These are phyloP conservation scores for Neophaeococcomyces aloes DNA, from an alignment of 2,329 filamentous ascomycete genomes.

Conservation along the genomic window DNA sequence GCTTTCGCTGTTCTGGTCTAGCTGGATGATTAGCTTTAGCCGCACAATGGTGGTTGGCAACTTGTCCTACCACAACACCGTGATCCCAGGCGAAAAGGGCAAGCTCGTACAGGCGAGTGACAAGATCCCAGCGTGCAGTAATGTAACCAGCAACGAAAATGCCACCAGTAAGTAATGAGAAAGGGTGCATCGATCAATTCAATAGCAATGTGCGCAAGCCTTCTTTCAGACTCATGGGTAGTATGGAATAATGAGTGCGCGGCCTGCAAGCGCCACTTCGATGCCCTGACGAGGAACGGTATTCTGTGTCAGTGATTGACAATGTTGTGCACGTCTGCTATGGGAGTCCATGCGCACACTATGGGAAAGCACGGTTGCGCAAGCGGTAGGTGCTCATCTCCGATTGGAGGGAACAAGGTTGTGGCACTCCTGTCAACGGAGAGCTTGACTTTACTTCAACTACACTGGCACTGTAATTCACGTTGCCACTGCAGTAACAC, in stretches of 20 bases:
- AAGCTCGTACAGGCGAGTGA: slow-evolving; percentile 92
- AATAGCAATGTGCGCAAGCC: no score
- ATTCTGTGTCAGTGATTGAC: background rate
- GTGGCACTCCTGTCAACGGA: background rate
- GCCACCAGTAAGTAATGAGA: slow-evolving; percentile 86
- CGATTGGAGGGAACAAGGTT: background rate
- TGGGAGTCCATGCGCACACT: background rate
- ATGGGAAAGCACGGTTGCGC: background rate
- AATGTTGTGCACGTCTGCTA: slow-evolving; percentile 1
- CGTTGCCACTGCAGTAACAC: background rate
- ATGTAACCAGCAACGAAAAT: slow-evolving; percentile 99
- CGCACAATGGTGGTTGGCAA: background rate
- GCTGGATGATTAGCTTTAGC: slow-evolving; percentile 7
- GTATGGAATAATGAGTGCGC: no score
- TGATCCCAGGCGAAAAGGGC: slow-evolving; percentile 97
- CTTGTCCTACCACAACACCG: slow-evolving; percentile 72
- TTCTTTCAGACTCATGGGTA: no score
- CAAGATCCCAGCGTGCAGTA: slow-evolving; percentile 96
- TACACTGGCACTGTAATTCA: no score
- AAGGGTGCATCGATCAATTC: slow-evolving; percentile 68
- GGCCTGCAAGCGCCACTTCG: no score
- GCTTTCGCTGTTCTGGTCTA: slow-evolving; percentile 79
- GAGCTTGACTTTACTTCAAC: slow-evolving; percentile 3
- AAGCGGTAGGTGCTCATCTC: background rate
- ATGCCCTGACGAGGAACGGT: no score